Base-by-base conservation (phyloP, 768 basidiomycete genomes). In the Lanmaoa rubissima region DNA sequence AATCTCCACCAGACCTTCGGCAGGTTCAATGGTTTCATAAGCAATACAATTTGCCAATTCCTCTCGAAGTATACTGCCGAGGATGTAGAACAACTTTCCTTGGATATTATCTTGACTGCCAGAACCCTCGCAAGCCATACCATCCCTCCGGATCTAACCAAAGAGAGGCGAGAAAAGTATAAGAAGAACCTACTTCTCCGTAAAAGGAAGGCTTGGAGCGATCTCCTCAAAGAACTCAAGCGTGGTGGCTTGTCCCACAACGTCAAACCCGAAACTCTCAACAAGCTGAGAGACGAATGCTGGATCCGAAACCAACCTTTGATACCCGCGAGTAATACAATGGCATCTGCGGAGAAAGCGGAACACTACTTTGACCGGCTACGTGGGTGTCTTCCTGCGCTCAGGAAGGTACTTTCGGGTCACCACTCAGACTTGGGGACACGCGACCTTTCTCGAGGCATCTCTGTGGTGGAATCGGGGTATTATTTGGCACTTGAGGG, bases 121-220 rank as follows among this genome's bases (percentile, higher is more conserved):
- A 79, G 80, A 53, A 74, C 79, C 36, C 79, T 98, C 26, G 78
- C 85, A 1, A 73, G 70, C 2, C 64, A 78, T 16, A 53, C 75
- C 1, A 64, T 83, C 41, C 76, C 84, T 4, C 55, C 69, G 16
- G 76, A 76, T 17, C 68, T 75, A 36, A 70, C 74, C 12, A 71
- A 70, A 53, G 82, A 84, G 52, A 81, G 75, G 63, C 83, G 78
- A 57, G 82, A 74, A 57, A 90, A 84, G 74, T 82, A 79, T 61
- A 78, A 74, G 51, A 95, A 94, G 69, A 83, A 85, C 21, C 73
- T 98, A 11, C 76, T 90, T 40, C 82, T 83, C 4, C 83, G 92
- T 47, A 99, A 98, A 75, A 78, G 90, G 59, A 92, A 91, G 66
- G 94, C 94, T 1, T 93, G 88, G 83, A 86, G 88, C 28, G 94